Evolutionary conservation across 176 grass and related monocot species (phyloP), one percentile per base, ranked within the genome.

Genomic region (Miscanthus lutarioriparius): DNA sequence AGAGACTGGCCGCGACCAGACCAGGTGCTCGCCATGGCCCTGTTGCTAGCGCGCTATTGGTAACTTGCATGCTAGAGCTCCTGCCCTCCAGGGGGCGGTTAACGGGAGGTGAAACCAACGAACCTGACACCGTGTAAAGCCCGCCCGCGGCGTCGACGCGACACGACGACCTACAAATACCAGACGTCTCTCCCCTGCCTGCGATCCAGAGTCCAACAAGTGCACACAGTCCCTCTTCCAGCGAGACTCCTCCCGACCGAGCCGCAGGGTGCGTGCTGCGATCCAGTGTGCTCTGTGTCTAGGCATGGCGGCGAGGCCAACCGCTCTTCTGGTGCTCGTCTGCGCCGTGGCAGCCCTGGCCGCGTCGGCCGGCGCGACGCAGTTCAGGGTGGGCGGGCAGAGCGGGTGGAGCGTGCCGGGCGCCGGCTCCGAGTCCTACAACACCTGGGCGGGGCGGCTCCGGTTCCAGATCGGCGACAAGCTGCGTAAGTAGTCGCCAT

Each of bases 401-500:
- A 63, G 40, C 15, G 92, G 91, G 1, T 95, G 89, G 95, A 75
- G 70, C 88, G 89, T 88, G 61, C 89, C 91, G 4, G 75, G 10
- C 23, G 54, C 82, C 5, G 68, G 63, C 85, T 36, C 39, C 38
- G 71, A 76, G 80, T 39, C 92, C 28, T 88, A 77, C 87, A 93
- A 91, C 80, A 41, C 82, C 15, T 97, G 92, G 92, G 79, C 91
- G 0, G 59, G 54, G 6, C 64, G 38, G 16, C 88, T 88, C 45
- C 66, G 92, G 2, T 95, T 97, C 59, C 39, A 69, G 37, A 86
- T 83, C 11, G 95, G 92, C 41, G 95, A 97, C 72, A 84, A 90
- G 86, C 88, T 97, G 17, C 20, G 95, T 95, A 83, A 91, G 91
- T 30, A 1, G 54, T 23, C 20, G 20, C 54, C 54, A 58, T 22